phyloP scores from a whole-genome alignment of 352 stramenopile genomes.

The Globisporangium alternatum region DNA sequence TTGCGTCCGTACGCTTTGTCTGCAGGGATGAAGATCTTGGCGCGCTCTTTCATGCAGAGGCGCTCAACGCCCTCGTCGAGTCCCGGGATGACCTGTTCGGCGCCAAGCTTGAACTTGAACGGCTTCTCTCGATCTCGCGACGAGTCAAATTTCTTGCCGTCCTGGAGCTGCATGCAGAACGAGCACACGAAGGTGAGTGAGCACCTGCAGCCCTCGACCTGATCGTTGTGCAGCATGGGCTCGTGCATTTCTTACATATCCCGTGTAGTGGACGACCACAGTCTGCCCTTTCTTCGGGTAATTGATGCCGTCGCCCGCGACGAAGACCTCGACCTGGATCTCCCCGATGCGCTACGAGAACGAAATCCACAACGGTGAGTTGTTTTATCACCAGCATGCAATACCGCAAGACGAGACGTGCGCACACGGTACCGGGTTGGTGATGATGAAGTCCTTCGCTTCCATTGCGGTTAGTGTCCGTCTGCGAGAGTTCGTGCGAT shows the following conservation, averaged over 20 bases:
- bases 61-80: slow-evolving; percentile 81
- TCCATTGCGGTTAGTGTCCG: slow-evolving; percentile 34
- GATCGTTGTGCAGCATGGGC: not conserved
- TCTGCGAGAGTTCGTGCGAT: not conserved
- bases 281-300: slow-evolving; percentile 87
- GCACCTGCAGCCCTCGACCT: not conserved
- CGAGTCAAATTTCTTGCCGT: slow-evolving; percentile 77
- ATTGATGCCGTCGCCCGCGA: slow-evolving; percentile 88
- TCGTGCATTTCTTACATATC: slow-evolving; percentile 52
- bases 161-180: slow-evolving; percentile 41
- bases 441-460: slow-evolving; percentile 53
- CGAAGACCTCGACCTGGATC: slow-evolving; percentile 88
- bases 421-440: slow-evolving; percentile 34
- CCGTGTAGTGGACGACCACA: slow-evolving; percentile 87
- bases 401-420: not conserved
- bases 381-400: not conserved
- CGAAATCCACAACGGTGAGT: not conserved
- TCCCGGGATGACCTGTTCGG: slow-evolving; percentile 87
- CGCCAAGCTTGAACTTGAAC: slow-evolving; percentile 89
- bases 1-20: slow-evolving; percentile 85
- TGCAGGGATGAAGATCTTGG: slow-evolving; percentile 84
- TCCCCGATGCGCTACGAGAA: slow-evolving; percentile 45
- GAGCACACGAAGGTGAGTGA: not conserved
- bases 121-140: slow-evolving; percentile 77
- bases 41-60: slow-evolving; percentile 83